Conservation (phyloP, 352 stramenopile genomes). For the Blastocystis sp. region DNA sequence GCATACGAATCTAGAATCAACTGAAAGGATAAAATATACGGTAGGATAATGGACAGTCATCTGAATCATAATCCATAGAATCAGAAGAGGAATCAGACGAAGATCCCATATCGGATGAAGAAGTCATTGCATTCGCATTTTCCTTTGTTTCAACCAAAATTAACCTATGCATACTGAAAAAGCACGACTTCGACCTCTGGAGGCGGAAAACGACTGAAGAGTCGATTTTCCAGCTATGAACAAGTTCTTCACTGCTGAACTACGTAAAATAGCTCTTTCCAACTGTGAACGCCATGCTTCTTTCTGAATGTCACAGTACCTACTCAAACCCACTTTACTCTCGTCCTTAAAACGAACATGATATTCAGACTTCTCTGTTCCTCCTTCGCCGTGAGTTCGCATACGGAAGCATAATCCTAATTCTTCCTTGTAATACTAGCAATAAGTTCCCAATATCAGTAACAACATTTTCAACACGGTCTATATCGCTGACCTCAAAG, state of each 20-base stretch:
- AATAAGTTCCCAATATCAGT: background rate
- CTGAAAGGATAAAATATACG: background rate
- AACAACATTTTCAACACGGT: background rate
- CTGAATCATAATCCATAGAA: background rate
- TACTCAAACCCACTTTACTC: background rate
- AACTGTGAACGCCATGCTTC: conserved; percentile 10
- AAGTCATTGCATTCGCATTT: background rate
- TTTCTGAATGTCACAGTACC: background rate
- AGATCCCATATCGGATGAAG: background rate
- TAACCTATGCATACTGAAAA: background rate
- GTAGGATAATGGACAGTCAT: background rate
- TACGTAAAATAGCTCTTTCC: background rate
- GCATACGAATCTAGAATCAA: conserved; percentile 1
- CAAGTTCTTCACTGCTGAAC: background rate
- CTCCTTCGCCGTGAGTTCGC: background rate
- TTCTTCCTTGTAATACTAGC: background rate
- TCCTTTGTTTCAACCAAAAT: background rate
- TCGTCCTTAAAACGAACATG: conserved; percentile 23
- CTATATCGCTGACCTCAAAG: background rate
- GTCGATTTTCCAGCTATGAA: background rate
- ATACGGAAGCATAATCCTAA: background rate
- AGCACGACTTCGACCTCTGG: background rate
- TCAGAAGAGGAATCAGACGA: background rate
- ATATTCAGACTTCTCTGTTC: background rate
- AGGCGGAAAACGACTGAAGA: background rate